Percentiles rank a stretch among this genome's conserved stretches.
phyloP scores from a whole-genome alignment of 1,139 yeast species.

The Debaryomycetaceae sp. region DNA sequence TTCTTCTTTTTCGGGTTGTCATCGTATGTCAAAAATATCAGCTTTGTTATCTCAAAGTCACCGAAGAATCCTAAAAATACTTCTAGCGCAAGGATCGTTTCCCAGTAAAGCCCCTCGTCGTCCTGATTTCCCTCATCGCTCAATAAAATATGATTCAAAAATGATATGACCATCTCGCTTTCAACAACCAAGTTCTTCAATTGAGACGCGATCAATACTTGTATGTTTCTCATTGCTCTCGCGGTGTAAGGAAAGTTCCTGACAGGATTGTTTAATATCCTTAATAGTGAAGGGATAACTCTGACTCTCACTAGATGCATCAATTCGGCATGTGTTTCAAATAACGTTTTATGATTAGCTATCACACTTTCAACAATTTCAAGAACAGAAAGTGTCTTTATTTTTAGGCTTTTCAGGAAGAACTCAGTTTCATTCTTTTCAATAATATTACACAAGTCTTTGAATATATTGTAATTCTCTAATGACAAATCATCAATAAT shows the following conservation, averaged over 20 bases:
- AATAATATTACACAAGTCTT: constrained; percentile 67
- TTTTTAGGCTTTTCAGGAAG: constrained; percentile 42
- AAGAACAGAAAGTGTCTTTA: constrained; percentile 68
- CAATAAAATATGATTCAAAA: constrained; percentile 63
- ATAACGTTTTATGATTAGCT: constrained; percentile 51
- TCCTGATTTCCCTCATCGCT: constrained; percentile 13
- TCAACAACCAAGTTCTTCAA: constrained; percentile 65
- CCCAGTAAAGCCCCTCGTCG: constrained; percentile 48
- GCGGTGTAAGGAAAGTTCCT: constrained; percentile 66
- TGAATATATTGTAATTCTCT: constrained; percentile 68
- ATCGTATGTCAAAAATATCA: constrained; percentile 64
- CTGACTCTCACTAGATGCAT: constrained; percentile 61
- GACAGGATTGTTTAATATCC: constrained; percentile 56
- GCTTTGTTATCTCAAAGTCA: constrained; percentile 50
- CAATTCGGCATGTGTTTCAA: constrained; percentile 61
- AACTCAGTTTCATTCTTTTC: constrained; percentile 56
- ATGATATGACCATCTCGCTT: constrained; percentile 73
- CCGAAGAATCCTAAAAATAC: constrained; percentile 58
- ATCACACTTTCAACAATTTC: constrained; percentile 75
- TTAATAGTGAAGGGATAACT: constrained; percentile 70
- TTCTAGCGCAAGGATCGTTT: constrained; percentile 68
- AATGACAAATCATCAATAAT: constrained; percentile 52
- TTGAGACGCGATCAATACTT: constrained; percentile 58
- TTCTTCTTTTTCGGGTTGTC: constrained; percentile 53
- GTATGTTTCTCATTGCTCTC: constrained; percentile 70